Percentiles rank a stretch among this genome's conserved stretches.
Evolutionary conservation across 768 basidiomycete genomes (phyloP).

Genomic region (Mycena amicta): DNA sequence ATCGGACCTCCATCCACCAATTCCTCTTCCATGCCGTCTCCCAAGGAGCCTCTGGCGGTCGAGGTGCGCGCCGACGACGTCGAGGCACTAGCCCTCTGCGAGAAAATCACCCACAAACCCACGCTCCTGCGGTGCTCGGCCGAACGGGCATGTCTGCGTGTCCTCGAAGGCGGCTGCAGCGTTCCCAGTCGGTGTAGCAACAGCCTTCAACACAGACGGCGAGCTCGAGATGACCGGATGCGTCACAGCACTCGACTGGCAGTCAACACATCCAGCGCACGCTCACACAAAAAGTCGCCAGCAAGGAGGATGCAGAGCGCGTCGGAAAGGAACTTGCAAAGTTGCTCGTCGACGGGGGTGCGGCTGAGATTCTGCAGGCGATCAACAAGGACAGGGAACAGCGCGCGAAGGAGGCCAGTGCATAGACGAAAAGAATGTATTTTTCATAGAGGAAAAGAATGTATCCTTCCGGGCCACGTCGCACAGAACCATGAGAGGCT

Average conservation of each 20-base stretch:
- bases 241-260: constrained; percentile 82
- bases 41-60: constrained; percentile 88
- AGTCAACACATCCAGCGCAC: constrained; percentile 68
- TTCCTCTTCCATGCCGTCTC: constrained; percentile 88
- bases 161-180: constrained; percentile 95
- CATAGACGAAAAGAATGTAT: neutral
- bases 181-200: constrained; percentile 90
- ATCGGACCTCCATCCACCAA: constrained; percentile 70
- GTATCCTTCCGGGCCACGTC: constrained; percentile 26
- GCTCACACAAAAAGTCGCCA: constrained; percentile 52
- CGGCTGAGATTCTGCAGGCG: constrained; percentile 77
- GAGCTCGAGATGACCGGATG: constrained; percentile 72
- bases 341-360: constrained; percentile 69
- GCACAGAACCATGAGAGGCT: constrained; percentile 11
- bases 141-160: constrained; percentile 86
- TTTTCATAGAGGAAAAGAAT: constrained; percentile 4
- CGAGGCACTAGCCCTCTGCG: constrained; percentile 63
- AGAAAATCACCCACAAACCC: constrained; percentile 69
- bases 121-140: constrained; percentile 79
- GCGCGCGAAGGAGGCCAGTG: constrained; percentile 34
- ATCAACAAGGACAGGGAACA: constrained; percentile 70
- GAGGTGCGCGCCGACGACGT: constrained; percentile 77
- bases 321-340: constrained; percentile 70
- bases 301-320: constrained; percentile 58
- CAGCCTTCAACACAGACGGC: constrained; percentile 44